phyloP scores from a whole-genome alignment of 176 grass and related monocot species.

The Avena eriantha region DNA sequence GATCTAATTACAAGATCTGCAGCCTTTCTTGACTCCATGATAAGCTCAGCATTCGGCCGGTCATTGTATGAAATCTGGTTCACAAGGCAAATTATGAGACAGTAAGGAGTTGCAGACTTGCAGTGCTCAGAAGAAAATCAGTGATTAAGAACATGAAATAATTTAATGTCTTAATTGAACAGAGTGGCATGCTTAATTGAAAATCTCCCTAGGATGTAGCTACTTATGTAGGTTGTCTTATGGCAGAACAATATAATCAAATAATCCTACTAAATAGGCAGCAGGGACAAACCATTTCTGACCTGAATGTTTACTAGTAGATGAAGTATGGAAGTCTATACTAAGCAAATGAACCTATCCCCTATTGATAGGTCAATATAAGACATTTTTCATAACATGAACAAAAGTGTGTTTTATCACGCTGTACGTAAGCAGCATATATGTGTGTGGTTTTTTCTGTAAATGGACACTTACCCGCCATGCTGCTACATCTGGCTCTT shows the following conservation, averaged over 20 bases:
- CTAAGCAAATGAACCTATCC: background rate
- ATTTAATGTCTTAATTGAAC: background rate
- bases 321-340: background rate
- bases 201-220: background rate
- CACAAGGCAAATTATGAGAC: slow-evolving; percentile 19
- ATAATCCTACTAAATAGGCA: background rate
- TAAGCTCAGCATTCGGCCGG: slow-evolving; percentile 81
- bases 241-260: background rate
- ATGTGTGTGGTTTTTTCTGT: background rate
- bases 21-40: slow-evolving; percentile 67
- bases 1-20: slow-evolving; percentile 92
- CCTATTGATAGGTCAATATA: background rate
- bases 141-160: background rate
- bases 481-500: slow-evolving; percentile 83
- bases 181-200: background rate
- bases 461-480: slow-evolving; percentile 64
- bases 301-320: background rate
- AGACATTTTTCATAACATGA: background rate
- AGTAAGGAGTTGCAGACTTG: background rate
- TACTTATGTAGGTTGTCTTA: background rate
- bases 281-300: background rate
- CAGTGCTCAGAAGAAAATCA: background rate
- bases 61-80: slow-evolving; percentile 91
- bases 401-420: slow-evolving; percentile 7
- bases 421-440: background rate